phyloP scores from a whole-genome alignment of 441 rosid genomes.

The Brassica balearica region DNA sequence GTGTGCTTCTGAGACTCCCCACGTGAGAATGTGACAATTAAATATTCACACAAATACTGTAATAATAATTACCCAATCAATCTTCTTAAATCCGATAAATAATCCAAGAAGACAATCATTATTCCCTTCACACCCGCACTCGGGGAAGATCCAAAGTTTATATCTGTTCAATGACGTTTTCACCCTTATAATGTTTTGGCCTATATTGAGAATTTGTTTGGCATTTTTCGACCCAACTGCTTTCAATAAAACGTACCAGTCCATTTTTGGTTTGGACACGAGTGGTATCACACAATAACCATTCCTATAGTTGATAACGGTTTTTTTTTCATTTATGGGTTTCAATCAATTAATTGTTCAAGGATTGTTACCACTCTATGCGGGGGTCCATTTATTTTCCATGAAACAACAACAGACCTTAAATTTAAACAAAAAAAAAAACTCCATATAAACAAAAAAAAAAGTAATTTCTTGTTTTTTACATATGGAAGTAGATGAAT shows the following conservation, averaged over 20 bases:
- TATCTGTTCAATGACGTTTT: background rate
- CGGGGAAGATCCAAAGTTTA: conserved; percentile 13
- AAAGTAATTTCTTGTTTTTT: background rate
- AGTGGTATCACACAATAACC: conserved; percentile 5
- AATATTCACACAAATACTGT: background rate
- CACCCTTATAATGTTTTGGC: conserved; percentile 21
- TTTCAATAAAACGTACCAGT: conserved; percentile 13
- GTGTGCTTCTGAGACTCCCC: conserved; percentile 45
- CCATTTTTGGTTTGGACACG: conserved; percentile 31
- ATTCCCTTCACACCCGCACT: conserved; percentile 24
- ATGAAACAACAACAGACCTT: background rate
- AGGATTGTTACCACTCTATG: conserved; percentile 12
- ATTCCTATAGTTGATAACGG: conserved; percentile 31
- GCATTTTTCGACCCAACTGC: background rate
- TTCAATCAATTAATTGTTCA: conserved; percentile 4
- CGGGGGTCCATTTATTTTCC: background rate
- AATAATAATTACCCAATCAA: conserved; percentile 36
- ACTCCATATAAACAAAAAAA: background rate
- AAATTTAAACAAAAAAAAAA: background rate
- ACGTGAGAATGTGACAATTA: conserved; percentile 41
- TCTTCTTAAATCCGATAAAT: conserved; percentile 23
- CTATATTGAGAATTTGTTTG: background rate
- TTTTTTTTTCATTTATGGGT: conserved; percentile 1
- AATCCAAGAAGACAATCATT: conserved; percentile 20
- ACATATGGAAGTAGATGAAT: conserved; percentile 1